These are phyloP conservation scores for Corymbia citriodora DNA, from an alignment of 441 rosid genomes.

Conservation along the genomic window DNA sequence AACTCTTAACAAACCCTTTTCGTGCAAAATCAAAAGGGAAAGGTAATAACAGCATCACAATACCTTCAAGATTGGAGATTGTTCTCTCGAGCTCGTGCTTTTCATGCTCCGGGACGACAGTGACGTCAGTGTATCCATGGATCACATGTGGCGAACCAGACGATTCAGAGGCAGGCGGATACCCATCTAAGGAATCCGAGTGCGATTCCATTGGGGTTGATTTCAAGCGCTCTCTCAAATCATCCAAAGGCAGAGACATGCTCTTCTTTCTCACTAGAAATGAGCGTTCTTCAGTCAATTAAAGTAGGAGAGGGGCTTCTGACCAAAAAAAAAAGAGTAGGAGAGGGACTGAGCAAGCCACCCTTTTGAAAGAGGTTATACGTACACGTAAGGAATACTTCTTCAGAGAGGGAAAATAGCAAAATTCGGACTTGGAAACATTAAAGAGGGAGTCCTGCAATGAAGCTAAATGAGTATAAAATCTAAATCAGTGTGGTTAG, in stretches of 20 bases:
- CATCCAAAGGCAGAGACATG: constrained; percentile 15
- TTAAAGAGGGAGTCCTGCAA: background rate
- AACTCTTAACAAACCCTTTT: background rate
- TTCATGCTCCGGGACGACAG: constrained; percentile 75
- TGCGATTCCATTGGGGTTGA: constrained; percentile 27
- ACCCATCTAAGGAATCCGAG: constrained; percentile 17
- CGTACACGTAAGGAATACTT: constrained; percentile 3
- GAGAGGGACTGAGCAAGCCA: background rate
- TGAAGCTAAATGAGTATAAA: background rate
- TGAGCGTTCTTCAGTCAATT: constrained; percentile 21
- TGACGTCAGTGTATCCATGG: constrained; percentile 50
- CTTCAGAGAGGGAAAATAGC: constrained; percentile 2
- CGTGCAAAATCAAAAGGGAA: background rate
- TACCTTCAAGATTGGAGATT: constrained; percentile 59
- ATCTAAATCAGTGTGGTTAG: background rate
- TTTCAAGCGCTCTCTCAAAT: constrained; percentile 14
- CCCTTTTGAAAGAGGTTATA: constrained; percentile 6
- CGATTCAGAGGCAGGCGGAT: constrained; percentile 27
- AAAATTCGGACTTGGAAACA: background rate
- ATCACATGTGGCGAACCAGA: constrained; percentile 30
- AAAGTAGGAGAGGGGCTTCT: background rate
- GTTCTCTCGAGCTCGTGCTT: constrained; percentile 51
- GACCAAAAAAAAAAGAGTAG: background rate
- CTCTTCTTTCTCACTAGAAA: constrained; percentile 21
- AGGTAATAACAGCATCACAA: background rate